These are phyloP conservation scores for Trichoderma virens DNA, from an alignment of 495 filamentous ascomycete species.

Conservation along the genomic window DNA sequence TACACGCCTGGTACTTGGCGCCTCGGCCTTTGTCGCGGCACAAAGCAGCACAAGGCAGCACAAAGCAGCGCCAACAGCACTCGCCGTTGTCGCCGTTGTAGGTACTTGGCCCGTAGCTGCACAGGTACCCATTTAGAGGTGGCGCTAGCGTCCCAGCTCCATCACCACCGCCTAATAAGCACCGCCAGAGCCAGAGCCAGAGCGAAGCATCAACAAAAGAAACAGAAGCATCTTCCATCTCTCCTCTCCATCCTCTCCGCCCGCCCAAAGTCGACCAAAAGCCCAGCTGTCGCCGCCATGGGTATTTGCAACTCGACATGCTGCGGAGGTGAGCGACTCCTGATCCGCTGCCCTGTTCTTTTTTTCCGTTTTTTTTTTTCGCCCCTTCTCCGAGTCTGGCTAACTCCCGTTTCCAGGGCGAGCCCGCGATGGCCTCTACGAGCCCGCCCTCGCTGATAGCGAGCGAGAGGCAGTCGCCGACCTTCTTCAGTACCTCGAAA, in stretches of 20 bases:
- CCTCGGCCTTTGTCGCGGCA: neutral
- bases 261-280: constrained; percentile 11
- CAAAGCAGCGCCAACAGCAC: neutral
- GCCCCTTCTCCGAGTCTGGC: constrained; percentile 12
- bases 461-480: constrained; percentile 97
- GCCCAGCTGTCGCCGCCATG: constrained; percentile 25
- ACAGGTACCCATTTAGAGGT: neutral
- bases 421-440: constrained; percentile 88
- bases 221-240: neutral
- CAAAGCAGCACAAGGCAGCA: too few relatives aligned
- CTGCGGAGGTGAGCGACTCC: constrained; percentile 28
- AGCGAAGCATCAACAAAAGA: constrained; percentile 3
- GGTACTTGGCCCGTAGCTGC: neutral
- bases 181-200: neutral
- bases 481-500: constrained; percentile 89
- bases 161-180: constrained; percentile 10
- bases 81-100: neutral
- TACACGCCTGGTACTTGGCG: neutral
- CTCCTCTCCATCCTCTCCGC: neutral
- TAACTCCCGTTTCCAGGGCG: constrained; percentile 47
- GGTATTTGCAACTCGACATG: constrained; percentile 33
- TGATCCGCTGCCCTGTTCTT: neutral
- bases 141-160: constrained; percentile 9
- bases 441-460: constrained; percentile 90
- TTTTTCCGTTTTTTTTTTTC: neutral